Conservation (phyloP, 2,329 filamentous ascomycete genomes). For the Neonectria coccinea region DNA sequence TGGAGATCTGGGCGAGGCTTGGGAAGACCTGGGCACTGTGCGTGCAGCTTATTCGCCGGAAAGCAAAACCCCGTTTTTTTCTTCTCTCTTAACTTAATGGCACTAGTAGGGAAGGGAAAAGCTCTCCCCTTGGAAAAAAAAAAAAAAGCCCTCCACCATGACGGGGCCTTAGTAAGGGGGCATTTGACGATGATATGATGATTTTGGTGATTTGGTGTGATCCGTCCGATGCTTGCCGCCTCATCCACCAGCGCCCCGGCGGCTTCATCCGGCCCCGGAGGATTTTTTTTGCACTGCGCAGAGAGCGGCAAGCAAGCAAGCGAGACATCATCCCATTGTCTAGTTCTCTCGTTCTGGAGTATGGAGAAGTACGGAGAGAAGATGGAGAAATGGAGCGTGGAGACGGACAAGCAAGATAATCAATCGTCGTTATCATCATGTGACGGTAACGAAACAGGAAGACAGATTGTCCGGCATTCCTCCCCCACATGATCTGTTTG, state of each 20-base stretch:
- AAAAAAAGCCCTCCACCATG: conserved; percentile 20
- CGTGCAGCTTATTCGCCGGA: background rate
- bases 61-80: background rate
- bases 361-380: background rate
- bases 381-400: background rate
- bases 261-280: conserved; percentile 6
- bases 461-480: conserved; percentile 11
- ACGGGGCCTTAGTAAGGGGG: conserved; percentile 29
- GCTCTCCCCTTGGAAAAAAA: background rate
- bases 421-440: background rate
- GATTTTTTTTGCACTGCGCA: background rate
- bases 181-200: conserved; percentile 27
- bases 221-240: conserved; percentile 22
- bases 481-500: background rate
- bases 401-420: background rate
- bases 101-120: conserved; percentile 8
- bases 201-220: conserved; percentile 22
- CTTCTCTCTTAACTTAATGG: background rate
- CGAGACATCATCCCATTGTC: background rate
- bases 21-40: background rate
- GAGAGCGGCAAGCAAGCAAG: background rate
- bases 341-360: background rate
- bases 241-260: background rate
- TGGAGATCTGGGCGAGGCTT: background rate
- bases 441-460: background rate